These are phyloP conservation scores for Aureobasidium sp. DNA, from an alignment of 2,329 filamentous ascomycete species.

Conservation along the genomic window DNA sequence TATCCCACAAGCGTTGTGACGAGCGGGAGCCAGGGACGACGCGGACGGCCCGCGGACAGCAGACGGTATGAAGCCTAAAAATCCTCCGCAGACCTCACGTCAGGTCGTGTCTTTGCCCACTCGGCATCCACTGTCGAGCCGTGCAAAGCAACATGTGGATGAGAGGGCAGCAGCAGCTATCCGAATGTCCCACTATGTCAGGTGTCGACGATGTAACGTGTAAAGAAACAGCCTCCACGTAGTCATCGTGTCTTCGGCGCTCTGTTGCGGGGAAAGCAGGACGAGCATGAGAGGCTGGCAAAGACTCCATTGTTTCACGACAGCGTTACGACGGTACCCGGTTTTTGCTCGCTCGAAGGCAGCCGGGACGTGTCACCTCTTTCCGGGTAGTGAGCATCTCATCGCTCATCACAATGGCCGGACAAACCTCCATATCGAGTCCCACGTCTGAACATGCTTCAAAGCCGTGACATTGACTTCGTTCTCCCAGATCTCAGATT, in stretches of 20 bases:
- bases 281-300: slow-evolving; percentile 1
- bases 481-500: background rate
- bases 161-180: background rate
- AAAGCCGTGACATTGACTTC: background rate
- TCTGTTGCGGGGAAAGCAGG: background rate
- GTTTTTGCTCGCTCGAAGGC: background rate
- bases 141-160: slow-evolving; percentile 1
- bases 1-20: slow-evolving; percentile 11
- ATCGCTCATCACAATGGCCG: background rate
- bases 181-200: background rate
- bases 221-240: slow-evolving; percentile 6
- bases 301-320: slow-evolving; percentile 12
- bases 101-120: slow-evolving; percentile 2
- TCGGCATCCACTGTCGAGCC: background rate
- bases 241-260: slow-evolving; percentile 1
- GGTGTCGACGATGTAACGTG: slow-evolving; percentile 1
- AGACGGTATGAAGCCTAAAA: slow-evolving; percentile 14
- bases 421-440: background rate
- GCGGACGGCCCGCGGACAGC: slow-evolving; percentile 10
- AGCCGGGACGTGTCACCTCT: slow-evolving; percentile 3
- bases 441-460: background rate
- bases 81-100: slow-evolving; percentile 6
- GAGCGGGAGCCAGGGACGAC: slow-evolving; percentile 10
- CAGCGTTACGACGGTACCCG: slow-evolving; percentile 12
- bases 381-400: background rate